Percentiles rank a stretch among this genome's conserved stretches.
Conservation (phyloP, 495 filamentous ascomycete species). For the Tetracladium marchalianum region DNA sequence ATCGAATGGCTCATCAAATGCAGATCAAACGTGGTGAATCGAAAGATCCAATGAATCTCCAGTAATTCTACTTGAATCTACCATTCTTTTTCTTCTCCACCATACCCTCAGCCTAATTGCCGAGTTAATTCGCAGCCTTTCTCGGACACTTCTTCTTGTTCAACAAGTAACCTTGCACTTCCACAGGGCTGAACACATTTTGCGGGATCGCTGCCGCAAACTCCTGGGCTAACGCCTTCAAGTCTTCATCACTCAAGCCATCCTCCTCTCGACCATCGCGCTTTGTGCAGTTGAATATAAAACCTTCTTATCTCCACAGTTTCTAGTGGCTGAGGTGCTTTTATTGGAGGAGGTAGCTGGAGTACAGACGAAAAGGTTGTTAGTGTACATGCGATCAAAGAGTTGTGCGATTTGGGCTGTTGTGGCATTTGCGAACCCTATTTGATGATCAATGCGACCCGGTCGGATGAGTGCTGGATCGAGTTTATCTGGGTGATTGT, state of each 20-base stretch:
- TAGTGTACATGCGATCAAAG: conserved; percentile 64
- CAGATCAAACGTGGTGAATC: too few species aligned
- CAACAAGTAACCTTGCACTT: conserved; percentile 61
- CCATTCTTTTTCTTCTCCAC: conserved; percentile 31
- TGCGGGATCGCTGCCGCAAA: conserved; percentile 40
- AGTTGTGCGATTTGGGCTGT: conserved; percentile 52
- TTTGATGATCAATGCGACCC: conserved; percentile 64
- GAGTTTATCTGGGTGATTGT: conserved; percentile 64
- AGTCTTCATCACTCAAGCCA: conserved; percentile 20
- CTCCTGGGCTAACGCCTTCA: conserved; percentile 28
- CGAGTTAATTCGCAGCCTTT: conserved; percentile 44
- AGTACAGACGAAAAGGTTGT: conserved; percentile 15
- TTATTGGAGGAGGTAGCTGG: not conserved
- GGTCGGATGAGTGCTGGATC: conserved; percentile 69
- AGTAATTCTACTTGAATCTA: too few species aligned
- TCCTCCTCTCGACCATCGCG: not conserved
- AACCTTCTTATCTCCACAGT: not conserved
- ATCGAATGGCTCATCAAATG: too few species aligned
- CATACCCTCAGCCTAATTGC: conserved; percentile 42
- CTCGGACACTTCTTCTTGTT: conserved; percentile 52
- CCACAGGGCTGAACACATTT: conserved; percentile 50
- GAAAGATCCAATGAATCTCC: too few species aligned
- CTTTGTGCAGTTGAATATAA: too few species aligned
- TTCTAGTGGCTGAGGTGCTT: not conserved
- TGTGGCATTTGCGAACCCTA: conserved; percentile 59